A percentile compares a stretch with the other conserved stretches of the same genome.
phyloP scores from a whole-genome alignment of 768 basidiomycete genomes.

The Coprinellus aureogranulatus region DNA sequence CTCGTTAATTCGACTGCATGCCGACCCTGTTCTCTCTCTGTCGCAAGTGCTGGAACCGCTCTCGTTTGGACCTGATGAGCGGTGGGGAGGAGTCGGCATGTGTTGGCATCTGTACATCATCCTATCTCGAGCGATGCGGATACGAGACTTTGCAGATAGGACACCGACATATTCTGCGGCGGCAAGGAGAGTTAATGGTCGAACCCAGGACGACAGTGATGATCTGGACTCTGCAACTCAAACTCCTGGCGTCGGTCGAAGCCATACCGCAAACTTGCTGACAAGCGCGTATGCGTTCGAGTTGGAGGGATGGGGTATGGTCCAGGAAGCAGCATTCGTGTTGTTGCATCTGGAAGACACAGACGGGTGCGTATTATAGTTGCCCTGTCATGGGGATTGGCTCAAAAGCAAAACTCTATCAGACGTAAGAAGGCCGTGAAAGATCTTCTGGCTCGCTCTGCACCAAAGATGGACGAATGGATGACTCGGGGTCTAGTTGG shows the following conservation, averaged over 20 bases:
- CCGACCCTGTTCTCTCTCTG: slow-evolving; percentile 67
- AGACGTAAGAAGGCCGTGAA: slow-evolving; percentile 84
- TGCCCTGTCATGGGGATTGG: too few relatives aligned
- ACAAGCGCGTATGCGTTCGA: slow-evolving; percentile 85
- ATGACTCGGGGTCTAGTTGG: slow-evolving; percentile 67
- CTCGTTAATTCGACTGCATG: slow-evolving; percentile 74
- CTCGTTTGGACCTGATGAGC: slow-evolving; percentile 69
- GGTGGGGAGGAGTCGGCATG: slow-evolving; percentile 68
- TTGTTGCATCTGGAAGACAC: slow-evolving; percentile 83
- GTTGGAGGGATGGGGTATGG: slow-evolving; percentile 74
- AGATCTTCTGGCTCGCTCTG: slow-evolving; percentile 73
- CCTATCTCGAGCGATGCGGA: slow-evolving; percentile 75
- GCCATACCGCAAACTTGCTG: slow-evolving; percentile 77
- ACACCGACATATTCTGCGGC: slow-evolving; percentile 31
- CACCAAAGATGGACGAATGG: slow-evolving; percentile 68
- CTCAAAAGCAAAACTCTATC: too few relatives aligned
- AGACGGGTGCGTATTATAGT: slow-evolving; percentile 70
- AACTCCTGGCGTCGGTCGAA: slow-evolving; percentile 57
- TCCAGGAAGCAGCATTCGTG: slow-evolving; percentile 87
- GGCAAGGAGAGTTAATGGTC: slow-evolving; percentile 16
- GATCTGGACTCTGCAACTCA: slow-evolving; percentile 36
- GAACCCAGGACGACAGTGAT: slow-evolving; percentile 11
- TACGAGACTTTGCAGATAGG: slow-evolving; percentile 88
- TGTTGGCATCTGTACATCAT: slow-evolving; percentile 93
- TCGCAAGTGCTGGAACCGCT: slow-evolving; percentile 69